These are phyloP conservation scores for Pythium utonaiense DNA, from an alignment of 352 stramenopile genomes.

Conservation along the genomic window DNA sequence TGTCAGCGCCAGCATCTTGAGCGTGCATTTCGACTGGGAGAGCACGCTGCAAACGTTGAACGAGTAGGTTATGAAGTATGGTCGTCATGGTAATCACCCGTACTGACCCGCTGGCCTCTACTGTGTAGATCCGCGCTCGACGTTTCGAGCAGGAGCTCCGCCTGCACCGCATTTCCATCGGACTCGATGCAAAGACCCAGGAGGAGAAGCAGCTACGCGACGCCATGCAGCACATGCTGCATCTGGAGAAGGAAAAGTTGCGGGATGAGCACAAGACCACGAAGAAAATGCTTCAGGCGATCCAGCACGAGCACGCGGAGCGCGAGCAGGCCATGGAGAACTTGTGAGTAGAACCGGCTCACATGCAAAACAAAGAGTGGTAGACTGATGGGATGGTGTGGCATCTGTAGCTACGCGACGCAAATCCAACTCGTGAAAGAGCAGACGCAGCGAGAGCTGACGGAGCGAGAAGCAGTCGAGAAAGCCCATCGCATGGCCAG, in stretches of 20 bases:
- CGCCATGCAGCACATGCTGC: constrained; percentile 59
- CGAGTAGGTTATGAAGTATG: constrained; percentile 23
- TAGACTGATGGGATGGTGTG: not conserved
- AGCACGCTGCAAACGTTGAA: constrained; percentile 65
- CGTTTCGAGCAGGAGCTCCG: constrained; percentile 69
- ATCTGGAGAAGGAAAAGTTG: constrained; percentile 64
- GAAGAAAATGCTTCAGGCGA: constrained; percentile 39
- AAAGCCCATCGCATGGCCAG: constrained; percentile 64
- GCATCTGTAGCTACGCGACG: constrained; percentile 42
- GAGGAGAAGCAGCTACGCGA: constrained; percentile 68
- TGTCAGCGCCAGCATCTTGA: constrained; percentile 60
- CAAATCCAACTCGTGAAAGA: constrained; percentile 70
- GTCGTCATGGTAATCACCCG: not conserved
- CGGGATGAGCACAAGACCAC: constrained; percentile 60
- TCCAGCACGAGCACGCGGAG: constrained; percentile 57
- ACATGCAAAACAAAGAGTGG: too few species aligned
- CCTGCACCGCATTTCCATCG: constrained; percentile 58
- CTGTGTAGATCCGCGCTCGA: constrained; percentile 47
- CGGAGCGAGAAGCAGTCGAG: constrained; percentile 61
- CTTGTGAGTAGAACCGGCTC: too few species aligned
- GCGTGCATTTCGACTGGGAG: constrained; percentile 51
- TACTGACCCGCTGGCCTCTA: not conserved
- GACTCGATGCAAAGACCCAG: constrained; percentile 54
- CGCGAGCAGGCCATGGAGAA: constrained; percentile 59
- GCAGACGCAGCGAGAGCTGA: constrained; percentile 48